Conservation (phyloP, 169 alveolate genomes). For the Amoebophrya sp. region DNA sequence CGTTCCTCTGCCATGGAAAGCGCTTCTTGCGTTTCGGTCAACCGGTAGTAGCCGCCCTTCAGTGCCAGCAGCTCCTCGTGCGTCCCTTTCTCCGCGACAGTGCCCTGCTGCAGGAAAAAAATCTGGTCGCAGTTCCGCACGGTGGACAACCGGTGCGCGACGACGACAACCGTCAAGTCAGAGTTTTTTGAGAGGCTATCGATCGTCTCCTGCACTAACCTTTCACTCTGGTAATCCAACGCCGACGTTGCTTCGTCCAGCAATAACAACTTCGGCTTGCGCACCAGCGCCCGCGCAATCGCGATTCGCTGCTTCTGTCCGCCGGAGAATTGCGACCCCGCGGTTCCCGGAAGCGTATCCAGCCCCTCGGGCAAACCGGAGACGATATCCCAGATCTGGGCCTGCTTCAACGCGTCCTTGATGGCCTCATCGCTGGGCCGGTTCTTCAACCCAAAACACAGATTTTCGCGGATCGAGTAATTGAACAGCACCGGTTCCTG, state of each 20-base stretch:
- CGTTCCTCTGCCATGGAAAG: background rate
- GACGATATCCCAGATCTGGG: background rate
- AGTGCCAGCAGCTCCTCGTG: constrained; percentile 44
- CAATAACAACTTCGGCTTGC: background rate
- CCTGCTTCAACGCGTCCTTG: background rate
- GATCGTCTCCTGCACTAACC: constrained; percentile 36
- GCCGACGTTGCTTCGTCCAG: constrained; percentile 42
- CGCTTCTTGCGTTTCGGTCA: background rate
- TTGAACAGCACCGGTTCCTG: constrained; percentile 47
- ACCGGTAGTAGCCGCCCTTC: constrained; percentile 24
- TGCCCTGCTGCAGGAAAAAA: constrained; percentile 43
- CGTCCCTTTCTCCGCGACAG: constrained; percentile 50
- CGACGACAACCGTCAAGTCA: constrained; percentile 51
- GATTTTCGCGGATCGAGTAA: constrained; percentile 35
- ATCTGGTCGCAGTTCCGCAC: constrained; percentile 54
- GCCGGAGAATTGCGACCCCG: background rate
- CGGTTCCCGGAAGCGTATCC: background rate
- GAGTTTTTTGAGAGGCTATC: background rate
- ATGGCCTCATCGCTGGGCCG: background rate
- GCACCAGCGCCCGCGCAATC: constrained; percentile 8
- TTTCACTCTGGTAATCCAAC: constrained; percentile 33
- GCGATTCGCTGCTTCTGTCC: constrained; percentile 13
- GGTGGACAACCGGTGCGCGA: constrained; percentile 83
- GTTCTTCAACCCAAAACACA: background rate
- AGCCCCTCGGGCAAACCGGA: background rate